Evolutionary conservation across 352 stramenopile species (phyloP), one percentile per base, ranked within the genome.

Genomic region (Elongisporangium prolatum): DNA sequence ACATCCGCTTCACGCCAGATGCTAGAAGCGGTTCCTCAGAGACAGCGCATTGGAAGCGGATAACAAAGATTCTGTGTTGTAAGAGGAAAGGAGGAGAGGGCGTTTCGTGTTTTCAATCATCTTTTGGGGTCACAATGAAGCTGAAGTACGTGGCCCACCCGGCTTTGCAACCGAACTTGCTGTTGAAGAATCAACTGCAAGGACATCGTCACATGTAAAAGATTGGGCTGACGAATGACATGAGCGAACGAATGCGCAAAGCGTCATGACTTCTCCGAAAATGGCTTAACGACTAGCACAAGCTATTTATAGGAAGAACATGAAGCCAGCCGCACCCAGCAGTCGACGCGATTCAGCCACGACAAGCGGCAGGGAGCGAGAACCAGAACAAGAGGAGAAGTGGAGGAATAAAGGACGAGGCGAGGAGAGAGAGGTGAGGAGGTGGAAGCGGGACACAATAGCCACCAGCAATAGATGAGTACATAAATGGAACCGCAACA

Each of bases 401-500:
- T 14, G 28, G 28, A 38, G 28, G n/a, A n/a, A n/a, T n/a, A 38
- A 2, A 44, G 34, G 34, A 44, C 10, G 34, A 17, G 34, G 34
- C 34, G 34, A 38, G 28, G 8, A 13, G 34, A 44, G 34, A 44
- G 34, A 11, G 10, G 34, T 4, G 34, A 44, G 34, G 34, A 44
- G 34, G 34, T 17, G 34, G 34, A 2, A 13, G 28, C 28, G 34
- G 34, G 34, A 13, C 11, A 47, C 28, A 16, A 21, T 50, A 16
- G n/a, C 21, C 44, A 9, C 28, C 34, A 13, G 17, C 47, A 60
- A 14, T 48, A 53, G 40, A 44, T 53, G n/a, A n/a, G 40, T 34
- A 22, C 11, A 21, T 57, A 34, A 57, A 44, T 50, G 52, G 11
- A 44, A 44, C 34, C 11, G 34, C 34, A 44, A 44, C 34, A 44